These are phyloP conservation scores for Gossypium thurberi DNA, from an alignment of 345 rosid species.

Conservation along the genomic window DNA sequence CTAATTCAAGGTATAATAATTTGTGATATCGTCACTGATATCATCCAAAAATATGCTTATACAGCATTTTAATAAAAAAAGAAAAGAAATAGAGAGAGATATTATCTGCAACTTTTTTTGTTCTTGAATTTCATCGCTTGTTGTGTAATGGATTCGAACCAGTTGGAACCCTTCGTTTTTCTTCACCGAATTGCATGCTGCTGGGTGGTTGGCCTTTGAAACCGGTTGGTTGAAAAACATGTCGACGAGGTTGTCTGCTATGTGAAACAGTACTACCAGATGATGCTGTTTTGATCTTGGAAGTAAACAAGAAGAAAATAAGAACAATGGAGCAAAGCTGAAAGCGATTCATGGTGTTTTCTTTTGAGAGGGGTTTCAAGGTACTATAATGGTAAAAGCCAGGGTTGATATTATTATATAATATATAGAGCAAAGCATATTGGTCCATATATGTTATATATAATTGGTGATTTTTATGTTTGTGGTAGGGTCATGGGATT, in stretches of 20 bases:
- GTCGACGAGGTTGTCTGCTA: neutral
- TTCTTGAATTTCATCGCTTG: constrained; percentile 20
- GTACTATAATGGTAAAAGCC: neutral
- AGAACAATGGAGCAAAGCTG: neutral
- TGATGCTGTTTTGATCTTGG: neutral
- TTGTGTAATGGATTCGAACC: constrained; percentile 56
- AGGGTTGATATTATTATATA: neutral
- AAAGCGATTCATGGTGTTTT: constrained; percentile 3
- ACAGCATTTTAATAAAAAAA: neutral
- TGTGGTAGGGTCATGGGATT: neutral
- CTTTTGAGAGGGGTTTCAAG: neutral
- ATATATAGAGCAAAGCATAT: neutral
- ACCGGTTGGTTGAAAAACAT: neutral
- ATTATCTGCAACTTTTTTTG: neutral
- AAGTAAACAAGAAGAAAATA: neutral
- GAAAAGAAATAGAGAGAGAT: no score
- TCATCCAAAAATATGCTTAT: neutral
- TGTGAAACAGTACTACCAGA: neutral
- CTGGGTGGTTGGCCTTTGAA: constrained; percentile 4
- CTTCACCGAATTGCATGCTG: neutral
- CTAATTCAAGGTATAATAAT: neutral
- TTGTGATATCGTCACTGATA: neutral
- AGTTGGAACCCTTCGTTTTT: constrained; percentile 43
- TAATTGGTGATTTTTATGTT: neutral
- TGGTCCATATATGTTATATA: neutral